Conservation (phyloP, 2,329 filamentous ascomycete species). For the Coleophoma cylindrospora region DNA sequence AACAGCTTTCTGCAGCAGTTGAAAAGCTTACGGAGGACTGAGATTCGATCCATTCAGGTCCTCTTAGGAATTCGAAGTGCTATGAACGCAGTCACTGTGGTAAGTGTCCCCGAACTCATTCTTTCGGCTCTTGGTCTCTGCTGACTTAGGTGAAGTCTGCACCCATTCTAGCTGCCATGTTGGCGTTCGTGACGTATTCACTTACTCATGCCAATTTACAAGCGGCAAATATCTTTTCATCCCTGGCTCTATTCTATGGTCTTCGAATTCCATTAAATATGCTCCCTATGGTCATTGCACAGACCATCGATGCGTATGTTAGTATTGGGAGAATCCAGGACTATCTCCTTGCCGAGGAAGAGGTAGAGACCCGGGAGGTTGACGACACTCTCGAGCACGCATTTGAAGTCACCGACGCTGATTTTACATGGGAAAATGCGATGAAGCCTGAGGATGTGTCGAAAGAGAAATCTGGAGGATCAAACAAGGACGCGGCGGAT, state of each 20-base stretch:
- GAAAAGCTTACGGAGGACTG: conserved; percentile 48
- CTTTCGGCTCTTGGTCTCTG: background rate
- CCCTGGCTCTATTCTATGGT: conserved; percentile 87
- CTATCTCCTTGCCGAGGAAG: conserved; percentile 84
- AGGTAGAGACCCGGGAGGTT: conserved; percentile 53
- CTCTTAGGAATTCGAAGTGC: conserved; percentile 64
- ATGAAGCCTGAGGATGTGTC: conserved; percentile 44
- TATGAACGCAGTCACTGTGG: conserved; percentile 55
- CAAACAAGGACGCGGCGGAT: conserved; percentile 20
- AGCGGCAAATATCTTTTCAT: conserved; percentile 84
- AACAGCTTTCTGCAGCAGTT: conserved; percentile 55
- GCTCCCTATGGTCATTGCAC: conserved; percentile 81
- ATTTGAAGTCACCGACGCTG: conserved; percentile 65
- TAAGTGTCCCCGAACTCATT: conserved; percentile 2
- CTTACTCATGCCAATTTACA: conserved; percentile 61
- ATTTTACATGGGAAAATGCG: conserved; percentile 83
- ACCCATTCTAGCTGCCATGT: conserved; percentile 73
- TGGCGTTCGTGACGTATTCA: conserved; percentile 82
- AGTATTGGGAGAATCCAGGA: conserved; percentile 74
- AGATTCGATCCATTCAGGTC: conserved; percentile 67
- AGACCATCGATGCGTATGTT: conserved; percentile 88
- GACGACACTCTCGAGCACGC: conserved; percentile 54
- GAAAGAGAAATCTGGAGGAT: conserved; percentile 26
- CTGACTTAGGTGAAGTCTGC: background rate
- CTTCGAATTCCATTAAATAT: conserved; percentile 86